These are phyloP conservation scores for Alternaria conjuncta DNA, from an alignment of 2,329 filamentous ascomycete species.

Conservation along the genomic window DNA sequence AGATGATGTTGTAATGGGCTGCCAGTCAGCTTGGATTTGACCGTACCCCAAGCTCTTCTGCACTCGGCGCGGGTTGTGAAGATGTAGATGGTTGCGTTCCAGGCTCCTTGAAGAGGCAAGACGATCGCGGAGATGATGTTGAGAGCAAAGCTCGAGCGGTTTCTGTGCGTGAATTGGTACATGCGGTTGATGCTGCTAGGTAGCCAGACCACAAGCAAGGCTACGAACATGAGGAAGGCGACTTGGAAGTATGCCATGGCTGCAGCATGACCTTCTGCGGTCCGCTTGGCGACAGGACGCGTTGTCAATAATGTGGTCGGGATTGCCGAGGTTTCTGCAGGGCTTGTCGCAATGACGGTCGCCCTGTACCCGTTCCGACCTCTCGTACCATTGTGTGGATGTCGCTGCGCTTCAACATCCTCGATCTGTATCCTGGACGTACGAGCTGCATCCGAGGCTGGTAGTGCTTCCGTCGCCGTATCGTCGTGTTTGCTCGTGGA, in stretches of 20 bases:
- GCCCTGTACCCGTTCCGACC: slow-evolving; percentile 12
- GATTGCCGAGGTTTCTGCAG: not conserved
- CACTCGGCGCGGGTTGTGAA: slow-evolving; percentile 39
- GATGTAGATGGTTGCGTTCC: slow-evolving; percentile 81
- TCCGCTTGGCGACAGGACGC: not conserved
- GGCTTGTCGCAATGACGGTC: slow-evolving; percentile 12
- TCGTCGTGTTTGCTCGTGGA: slow-evolving; percentile 4
- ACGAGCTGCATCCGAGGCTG: not conserved
- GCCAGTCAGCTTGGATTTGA: slow-evolving; percentile 15
- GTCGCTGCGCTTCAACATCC: slow-evolving; percentile 5
- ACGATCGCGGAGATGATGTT: slow-evolving; percentile 76
- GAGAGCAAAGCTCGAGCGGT: slow-evolving; percentile 59
- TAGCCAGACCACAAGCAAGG: slow-evolving; percentile 76
- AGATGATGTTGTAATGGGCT: not conserved
- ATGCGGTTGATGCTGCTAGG: slow-evolving; percentile 73
- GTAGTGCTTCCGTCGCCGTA: not conserved
- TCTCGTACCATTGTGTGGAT: not conserved
- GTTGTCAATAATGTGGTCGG: slow-evolving; percentile 1
- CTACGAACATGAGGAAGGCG: slow-evolving; percentile 73
- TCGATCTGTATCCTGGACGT: not conserved
- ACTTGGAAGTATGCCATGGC: slow-evolving; percentile 75
- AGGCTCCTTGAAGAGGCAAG: slow-evolving; percentile 81
- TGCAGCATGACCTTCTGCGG: slow-evolving; percentile 53
- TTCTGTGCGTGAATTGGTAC: slow-evolving; percentile 68
- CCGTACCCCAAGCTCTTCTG: slow-evolving; percentile 22